Base-by-base conservation (phyloP, 345 rosid species). In the Sisymbrium irio region DNA sequence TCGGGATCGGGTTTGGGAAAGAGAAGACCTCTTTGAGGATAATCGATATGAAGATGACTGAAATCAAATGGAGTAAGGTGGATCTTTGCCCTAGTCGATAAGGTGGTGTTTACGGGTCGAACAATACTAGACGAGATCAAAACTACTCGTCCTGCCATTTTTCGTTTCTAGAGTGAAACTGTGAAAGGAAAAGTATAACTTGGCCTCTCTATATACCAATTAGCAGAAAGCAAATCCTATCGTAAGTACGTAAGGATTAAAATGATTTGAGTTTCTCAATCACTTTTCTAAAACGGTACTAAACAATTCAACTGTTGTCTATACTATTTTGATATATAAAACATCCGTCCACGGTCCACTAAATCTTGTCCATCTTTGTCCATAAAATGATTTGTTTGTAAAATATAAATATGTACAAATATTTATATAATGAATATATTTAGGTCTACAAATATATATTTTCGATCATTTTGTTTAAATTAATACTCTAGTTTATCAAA, bases 61-160 rank as follows among this genome's bases (percentile, higher is more conserved):
- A 76, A 53, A 50, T 77, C 72, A 53, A 59, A 64, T 46, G 80
- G 80, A 70, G 76, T 77, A 0, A 71, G 80, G 39, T 77, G 66
- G 27, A 77, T 77, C 54, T 39, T 70, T 18, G 12, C 14, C 1
- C 9, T 41, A 65, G 59, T 30, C 7, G 59, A 19, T 28, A 13
- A 72, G 27, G 0, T 28, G 4, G 1, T 65, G 61, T 57, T 56
- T 47, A 0, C 4, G 3, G 78, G 72, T 45, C 13, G 78, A 37
- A 74, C 60, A 5, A 37, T 56, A 25, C 41, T 65, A 6, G 72
- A 74, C 1, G 78, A 74, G 20, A 74, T 15, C 6, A 74, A 5
- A 12, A 39, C 65, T 2, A 64, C 27, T 3, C 5, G 45, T 67
- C 37, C 62, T 22, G 30, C 17, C 71, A 64, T 42, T 65, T 44